These are phyloP conservation scores for Colletotrichum neosansevieriae DNA, from an alignment of 2,329 filamentous ascomycete genomes.

Conservation along the genomic window DNA sequence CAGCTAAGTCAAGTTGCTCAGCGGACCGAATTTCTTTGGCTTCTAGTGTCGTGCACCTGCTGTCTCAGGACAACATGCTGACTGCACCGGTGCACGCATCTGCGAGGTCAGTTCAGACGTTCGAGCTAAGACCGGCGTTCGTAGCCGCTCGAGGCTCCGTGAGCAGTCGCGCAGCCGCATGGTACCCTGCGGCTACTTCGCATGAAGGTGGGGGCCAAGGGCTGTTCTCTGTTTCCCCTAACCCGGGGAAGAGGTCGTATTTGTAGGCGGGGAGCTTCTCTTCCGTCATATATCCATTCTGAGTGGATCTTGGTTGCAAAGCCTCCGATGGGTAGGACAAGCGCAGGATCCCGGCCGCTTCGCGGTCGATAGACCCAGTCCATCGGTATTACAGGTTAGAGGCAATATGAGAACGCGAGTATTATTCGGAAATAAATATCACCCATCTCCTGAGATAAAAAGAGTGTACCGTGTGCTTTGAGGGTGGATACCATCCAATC, in stretches of 20 bases:
- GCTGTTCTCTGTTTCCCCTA: background rate
- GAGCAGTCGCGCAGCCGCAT: constrained; percentile 7
- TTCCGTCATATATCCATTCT: background rate
- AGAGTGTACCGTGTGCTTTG: background rate
- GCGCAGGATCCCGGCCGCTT: background rate
- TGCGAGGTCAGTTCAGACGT: constrained; percentile 27
- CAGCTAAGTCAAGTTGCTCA: background rate
- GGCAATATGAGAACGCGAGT: background rate
- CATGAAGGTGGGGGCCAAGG: constrained; percentile 6
- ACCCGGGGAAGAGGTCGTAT: constrained; percentile 9
- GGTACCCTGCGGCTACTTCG: constrained; percentile 23
- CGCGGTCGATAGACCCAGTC: background rate
- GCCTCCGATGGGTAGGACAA: background rate
- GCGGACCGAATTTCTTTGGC: constrained; percentile 10
- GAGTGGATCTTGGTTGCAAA: background rate
- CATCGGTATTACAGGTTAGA: constrained; percentile 13
- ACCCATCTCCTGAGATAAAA: background rate
- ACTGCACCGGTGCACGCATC: constrained; percentile 17
- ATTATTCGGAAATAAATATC: constrained; percentile 4
- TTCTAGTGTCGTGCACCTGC: constrained; percentile 26
- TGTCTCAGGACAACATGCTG: constrained; percentile 29
- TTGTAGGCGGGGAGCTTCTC: constrained; percentile 10
- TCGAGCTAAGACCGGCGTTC: constrained; percentile 33
- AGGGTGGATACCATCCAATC: constrained; percentile 14
- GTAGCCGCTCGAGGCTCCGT: constrained; percentile 26